These are phyloP conservation scores for Lactarius pseudohatsudake DNA, from an alignment of 768 basidiomycete genomes.

Conservation along the genomic window DNA sequence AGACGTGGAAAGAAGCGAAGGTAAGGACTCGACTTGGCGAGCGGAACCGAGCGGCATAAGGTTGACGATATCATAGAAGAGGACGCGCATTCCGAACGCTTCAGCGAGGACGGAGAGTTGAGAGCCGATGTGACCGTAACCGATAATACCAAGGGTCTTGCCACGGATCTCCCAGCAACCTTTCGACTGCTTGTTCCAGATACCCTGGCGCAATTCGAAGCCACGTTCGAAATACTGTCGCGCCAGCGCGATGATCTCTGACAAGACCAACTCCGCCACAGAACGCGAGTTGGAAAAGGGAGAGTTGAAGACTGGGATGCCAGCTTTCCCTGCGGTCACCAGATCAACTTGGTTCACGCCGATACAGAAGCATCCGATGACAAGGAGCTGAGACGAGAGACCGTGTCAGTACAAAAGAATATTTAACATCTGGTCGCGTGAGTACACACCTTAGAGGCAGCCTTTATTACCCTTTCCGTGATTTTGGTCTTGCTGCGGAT, in stretches of 20 bases:
- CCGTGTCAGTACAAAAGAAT: background rate
- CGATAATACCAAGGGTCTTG: slow-evolving; percentile 96
- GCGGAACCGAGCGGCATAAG: slow-evolving; percentile 98
- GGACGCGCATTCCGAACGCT: slow-evolving; percentile 91
- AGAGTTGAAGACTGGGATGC: slow-evolving; percentile 98
- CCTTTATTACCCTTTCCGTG: slow-evolving; percentile 83
- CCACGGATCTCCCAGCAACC: slow-evolving; percentile 98
- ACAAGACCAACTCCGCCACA: slow-evolving; percentile 95
- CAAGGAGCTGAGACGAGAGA: slow-evolving; percentile 64
- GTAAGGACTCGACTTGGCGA: slow-evolving; percentile 80
- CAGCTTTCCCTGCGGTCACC: slow-evolving; percentile 72
- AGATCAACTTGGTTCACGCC: slow-evolving; percentile 99
- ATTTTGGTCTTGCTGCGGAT: slow-evolving; percentile 98
- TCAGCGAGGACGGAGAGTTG: slow-evolving; percentile 97
- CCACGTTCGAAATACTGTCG: slow-evolving; percentile 90
- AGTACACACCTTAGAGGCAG: slow-evolving; percentile 69
- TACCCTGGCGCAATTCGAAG: slow-evolving; percentile 81
- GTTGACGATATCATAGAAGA: slow-evolving; percentile 94
- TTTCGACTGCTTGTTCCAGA: slow-evolving; percentile 99
- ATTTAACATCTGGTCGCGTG: background rate
- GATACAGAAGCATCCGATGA: slow-evolving; percentile 99
- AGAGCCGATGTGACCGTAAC: slow-evolving; percentile 97
- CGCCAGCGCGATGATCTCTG: slow-evolving; percentile 90
- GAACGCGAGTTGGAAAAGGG: slow-evolving; percentile 99
- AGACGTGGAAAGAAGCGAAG: slow-evolving; percentile 68